Evolutionary conservation across 176 grass and related monocot species (phyloP).

Genomic region (maize (Zea mays)): Zm-B73-REFERENCE-NAM-5.0 NC_050097.1:61237501-61238000

Average conservation of each 20-base stretch:
- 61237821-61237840: background rate
- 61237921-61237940: background rate
- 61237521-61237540: too few species aligned
- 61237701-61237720: slow-evolving; percentile 2
- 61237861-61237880: background rate
- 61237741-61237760: background rate
- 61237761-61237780: background rate
- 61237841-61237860: background rate
- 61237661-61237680: slow-evolving; percentile 60
- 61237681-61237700: slow-evolving; percentile 43
- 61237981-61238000: too few species aligned
- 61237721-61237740: background rate
- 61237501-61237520: too few species aligned
- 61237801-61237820: slow-evolving; percentile 8
- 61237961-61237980: too few species aligned
- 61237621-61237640: slow-evolving; percentile 55
- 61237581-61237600: slow-evolving; percentile 31
- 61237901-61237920: too few species aligned
- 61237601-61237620: slow-evolving; percentile 45
- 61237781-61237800: background rate
- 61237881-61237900: slow-evolving; percentile 12
- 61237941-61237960: too few species aligned
- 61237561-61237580: slow-evolving; percentile 35
- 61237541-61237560: slow-evolving; percentile 51
- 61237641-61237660: slow-evolving; percentile 51